Evolutionary conservation across 2,329 filamentous ascomycete species (phyloP), one percentile per base, ranked within the genome.

Genomic region (Hymenoscyphus albidus): DNA sequence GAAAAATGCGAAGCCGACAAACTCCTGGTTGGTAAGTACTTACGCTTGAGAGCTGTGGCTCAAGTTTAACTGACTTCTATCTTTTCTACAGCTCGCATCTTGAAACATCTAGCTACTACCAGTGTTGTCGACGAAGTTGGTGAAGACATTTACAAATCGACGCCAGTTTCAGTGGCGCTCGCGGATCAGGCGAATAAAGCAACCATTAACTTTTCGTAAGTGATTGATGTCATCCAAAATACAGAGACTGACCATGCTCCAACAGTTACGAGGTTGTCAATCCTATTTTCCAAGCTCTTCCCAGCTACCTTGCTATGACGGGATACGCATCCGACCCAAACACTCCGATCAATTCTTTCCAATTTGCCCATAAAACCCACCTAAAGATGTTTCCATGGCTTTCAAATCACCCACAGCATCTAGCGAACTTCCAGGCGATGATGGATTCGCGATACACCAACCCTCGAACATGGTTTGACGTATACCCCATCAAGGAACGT

Each of bases 251-350:
- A 22, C 31, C 16, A 40, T 40, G 6, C 5, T 39, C 22, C 2
- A 18, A 22, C n/a, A 58, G 57, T 5, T 58, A 35, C n/a, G 57
- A 58, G n/a, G 35, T 58, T 40, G 57, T 40, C 4, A 35, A 22
- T n/a, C 57, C 57, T 5, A 58, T 58, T 40, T 58, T 58, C 57
- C 57, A 58, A 40, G n/a, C 27, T 16, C 35, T 58, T 6, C 57
- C 57, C 4, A 22, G 27, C 31, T 58, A 58, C 35, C 57, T 58
- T n/a, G n/a, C 44, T 0, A 48, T 48, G 44, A 48, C 44, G 7
- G 44, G 18, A 3, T 48, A 22, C n/a, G n/a, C 44, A 18, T 48
- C 44, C n/a, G 44, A 48, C 6, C 44, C 44, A 22, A 48, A 48
- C 18, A 12, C 44, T 10, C 5, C 44, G 7, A 48, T 48, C 13